Evolutionary conservation across 768 basidiomycete species (phyloP), one percentile per base, ranked within the genome.

Genomic region (Tricholoma terreum): DNA sequence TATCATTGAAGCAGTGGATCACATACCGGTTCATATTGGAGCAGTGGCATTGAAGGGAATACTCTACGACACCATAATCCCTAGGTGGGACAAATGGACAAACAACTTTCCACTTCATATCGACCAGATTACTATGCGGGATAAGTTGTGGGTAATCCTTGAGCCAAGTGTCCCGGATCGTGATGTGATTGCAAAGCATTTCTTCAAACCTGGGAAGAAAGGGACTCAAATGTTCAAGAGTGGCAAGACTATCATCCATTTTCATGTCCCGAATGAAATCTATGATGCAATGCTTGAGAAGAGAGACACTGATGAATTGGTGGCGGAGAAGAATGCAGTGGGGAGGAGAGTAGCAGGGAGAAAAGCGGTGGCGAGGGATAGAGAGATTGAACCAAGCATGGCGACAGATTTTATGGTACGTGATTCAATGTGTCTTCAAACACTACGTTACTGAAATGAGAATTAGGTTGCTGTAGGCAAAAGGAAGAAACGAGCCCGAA

Each of bases 11-110:
- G 45, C 45, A 15, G 45, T 46, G 24, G 45, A 46, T 46, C 27
- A 46, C 45, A 46, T 46, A 46, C 45, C 45, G 15, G 45, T 46
- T 27, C 45, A 46, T 46, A 46, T 46, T 46, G 45, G 45, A 46
- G 45, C 45, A 30, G 45, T 46, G 45, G 22, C 45, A 27, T 30
- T 46, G 24, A 46, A 46, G 45, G 27, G 24, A 46, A 46, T 22
- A 46, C 45, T 46, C 24, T 46, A 46, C 24, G 7, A 46, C 8
- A 14, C 24, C 0, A 4, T 46, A 6, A 46, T 46, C 45, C 45
- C 45, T 46, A 24, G 24, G 24, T 46, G 45, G 45, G 27, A 46
- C 24, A 46, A 24, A 27, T 46, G 45, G 27, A 27, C 45, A 15
- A 46, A 46, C 14, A 46, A 46, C 45, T 46, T 46, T 46, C 45